Base-by-base conservation (phyloP, 2,329 filamentous ascomycete species). In the Cladosporium austrohemisphaericum region DNA sequence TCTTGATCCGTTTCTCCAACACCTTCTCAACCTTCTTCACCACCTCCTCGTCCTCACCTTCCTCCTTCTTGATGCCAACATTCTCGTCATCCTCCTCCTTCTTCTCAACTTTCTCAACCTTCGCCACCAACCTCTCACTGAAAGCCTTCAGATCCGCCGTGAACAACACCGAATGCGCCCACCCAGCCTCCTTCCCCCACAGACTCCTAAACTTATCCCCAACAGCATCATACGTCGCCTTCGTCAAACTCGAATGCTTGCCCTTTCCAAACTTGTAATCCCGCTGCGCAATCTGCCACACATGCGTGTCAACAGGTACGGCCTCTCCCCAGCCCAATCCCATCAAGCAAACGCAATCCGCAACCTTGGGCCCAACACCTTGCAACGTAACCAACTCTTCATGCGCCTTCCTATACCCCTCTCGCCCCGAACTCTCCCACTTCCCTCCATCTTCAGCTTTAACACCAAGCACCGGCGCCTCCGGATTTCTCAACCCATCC, bases 151-250 rank as follows among this genome's bases (percentile, higher is more conserved):
- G 68, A 63, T 98, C 91, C 0, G 93, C 94, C 0, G 93, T 95
- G 63, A 98, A 98, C 10, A 98, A 75, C 7, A 98, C 93, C 2
- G 88, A 95, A 71, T 98, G 93, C 8, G 94, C 93, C 94, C 94
- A 98, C 1, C 93, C 93, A 1, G 93, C 93, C 60, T 97, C 88
- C 51, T 85, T 80, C 0, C 93, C 93, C 93, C 94, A 98, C 1
- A 97, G 76, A 29, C 77, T 76, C 49, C 93, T 80, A 61, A 98
- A 98, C 60, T 94, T 86, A 55, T 95, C 87, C 0, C 87, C 93
- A 11, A 98, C 83, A 0, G 89, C 88, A 64, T 93, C 85, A 62
- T 98, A 97, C 55, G 88, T 91, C 32, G 78, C 80, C 64, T 94
- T 94, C 11, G 86, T 96, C 54, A 98, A 76, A 38, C 88, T 92